These are phyloP conservation scores for Penicillium decumbens DNA, from an alignment of 2,329 filamentous ascomycete genomes.

Conservation along the genomic window DNA sequence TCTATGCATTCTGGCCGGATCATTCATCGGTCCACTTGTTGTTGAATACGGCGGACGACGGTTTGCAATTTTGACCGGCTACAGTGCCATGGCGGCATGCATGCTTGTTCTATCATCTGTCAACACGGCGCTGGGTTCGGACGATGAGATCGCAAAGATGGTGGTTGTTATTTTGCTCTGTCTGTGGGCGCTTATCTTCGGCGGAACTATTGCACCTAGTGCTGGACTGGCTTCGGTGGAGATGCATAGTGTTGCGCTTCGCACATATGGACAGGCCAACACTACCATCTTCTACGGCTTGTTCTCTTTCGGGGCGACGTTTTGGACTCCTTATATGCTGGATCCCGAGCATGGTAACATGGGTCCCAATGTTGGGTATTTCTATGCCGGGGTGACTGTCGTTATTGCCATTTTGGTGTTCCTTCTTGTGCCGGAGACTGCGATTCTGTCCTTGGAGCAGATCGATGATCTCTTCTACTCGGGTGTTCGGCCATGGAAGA, in stretches of 20 bases:
- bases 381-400: constrained; percentile 24
- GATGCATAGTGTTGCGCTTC: constrained; percentile 26
- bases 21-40: constrained; percentile 15
- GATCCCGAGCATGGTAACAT: constrained; percentile 24
- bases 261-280: constrained; percentile 27
- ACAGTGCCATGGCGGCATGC: constrained; percentile 20
- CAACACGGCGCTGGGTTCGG: constrained; percentile 17
- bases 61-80: constrained; percentile 20
- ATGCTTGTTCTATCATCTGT: constrained; percentile 23
- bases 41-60: constrained; percentile 25
- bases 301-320: constrained; percentile 22
- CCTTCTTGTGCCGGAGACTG: constrained; percentile 26
- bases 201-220: constrained; percentile 22
- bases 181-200: constrained; percentile 27
- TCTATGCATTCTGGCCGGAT: constrained; percentile 18
- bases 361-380: constrained; percentile 29
- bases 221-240: constrained; percentile 24
- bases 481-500: constrained; percentile 22
- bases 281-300: constrained; percentile 22
- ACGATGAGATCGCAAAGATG: constrained; percentile 15
- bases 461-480: constrained; percentile 26
- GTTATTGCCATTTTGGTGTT: constrained; percentile 16
- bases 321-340: constrained; percentile 28
- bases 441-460: constrained; percentile 26
- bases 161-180: constrained; percentile 26